A percentile compares a stretch with the other conserved stretches of the same genome.
These are phyloP conservation scores for Pezicula neosporulosa DNA, from an alignment of 2,329 filamentous ascomycete genomes.

Conservation along the genomic window DNA sequence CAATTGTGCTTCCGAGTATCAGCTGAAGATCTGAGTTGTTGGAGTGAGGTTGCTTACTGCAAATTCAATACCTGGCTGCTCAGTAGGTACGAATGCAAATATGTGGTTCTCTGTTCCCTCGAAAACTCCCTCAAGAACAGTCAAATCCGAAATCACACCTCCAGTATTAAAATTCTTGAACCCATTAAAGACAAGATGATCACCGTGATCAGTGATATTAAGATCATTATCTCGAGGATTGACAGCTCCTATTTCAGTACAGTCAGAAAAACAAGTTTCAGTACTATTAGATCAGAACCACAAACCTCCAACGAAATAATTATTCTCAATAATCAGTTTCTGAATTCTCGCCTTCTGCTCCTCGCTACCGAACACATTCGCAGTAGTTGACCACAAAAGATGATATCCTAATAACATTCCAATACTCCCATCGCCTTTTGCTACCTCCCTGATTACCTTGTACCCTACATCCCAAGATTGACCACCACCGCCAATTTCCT, in stretches of 20 bases:
- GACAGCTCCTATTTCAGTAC: slow-evolving; percentile 42
- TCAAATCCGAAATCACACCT: slow-evolving; percentile 62
- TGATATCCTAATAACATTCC: slow-evolving; percentile 66
- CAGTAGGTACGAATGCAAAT: slow-evolving; percentile 57
- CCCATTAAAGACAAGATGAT: slow-evolving; percentile 55
- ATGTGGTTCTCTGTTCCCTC: slow-evolving; percentile 57
- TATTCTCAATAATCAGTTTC: slow-evolving; percentile 56
- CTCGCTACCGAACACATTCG: slow-evolving; percentile 54
- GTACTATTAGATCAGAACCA: no score
- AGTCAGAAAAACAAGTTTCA: background rate
- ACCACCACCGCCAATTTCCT: slow-evolving; percentile 48
- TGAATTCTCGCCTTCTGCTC: slow-evolving; percentile 57
- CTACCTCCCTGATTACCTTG: slow-evolving; percentile 57
- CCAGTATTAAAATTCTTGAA: slow-evolving; percentile 67
- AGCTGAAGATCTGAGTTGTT: background rate
- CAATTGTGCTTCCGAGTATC: slow-evolving; percentile 45
- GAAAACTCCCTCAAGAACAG: slow-evolving; percentile 61
- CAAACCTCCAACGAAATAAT: slow-evolving; percentile 59
- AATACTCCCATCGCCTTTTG: slow-evolving; percentile 61
- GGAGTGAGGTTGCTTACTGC: slow-evolving; percentile 18
- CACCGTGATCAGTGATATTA: slow-evolving; percentile 50
- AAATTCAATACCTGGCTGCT: slow-evolving; percentile 54
- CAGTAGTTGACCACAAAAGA: slow-evolving; percentile 59
- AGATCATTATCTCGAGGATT: slow-evolving; percentile 63
- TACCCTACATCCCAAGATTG: slow-evolving; percentile 54